Percentiles rank a stretch among this genome's conserved stretches.
Evolutionary conservation across 768 basidiomycete species (phyloP).

Genomic region (Lactarius hatsudake): DNA sequence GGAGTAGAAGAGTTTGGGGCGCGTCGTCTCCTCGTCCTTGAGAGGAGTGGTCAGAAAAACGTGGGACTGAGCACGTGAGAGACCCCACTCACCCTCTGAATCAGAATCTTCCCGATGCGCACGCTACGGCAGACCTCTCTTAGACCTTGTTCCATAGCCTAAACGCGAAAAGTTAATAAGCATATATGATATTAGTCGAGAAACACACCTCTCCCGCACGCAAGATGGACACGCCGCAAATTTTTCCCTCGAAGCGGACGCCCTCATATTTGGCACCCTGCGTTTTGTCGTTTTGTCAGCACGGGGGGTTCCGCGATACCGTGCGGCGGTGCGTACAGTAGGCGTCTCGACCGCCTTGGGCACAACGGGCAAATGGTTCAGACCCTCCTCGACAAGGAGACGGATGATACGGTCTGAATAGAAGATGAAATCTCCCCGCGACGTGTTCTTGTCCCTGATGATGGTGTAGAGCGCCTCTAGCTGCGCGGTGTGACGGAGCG

Average conservation of each 20-base stretch:
- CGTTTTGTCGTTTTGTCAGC: not conserved
- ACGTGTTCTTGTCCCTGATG: constrained; percentile 84
- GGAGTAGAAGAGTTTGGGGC: constrained; percentile 90
- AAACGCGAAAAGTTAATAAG: constrained; percentile 2
- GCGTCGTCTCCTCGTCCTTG: constrained; percentile 92
- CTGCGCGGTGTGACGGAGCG: constrained; percentile 86
- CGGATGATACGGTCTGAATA: constrained; percentile 92
- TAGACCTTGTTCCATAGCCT: constrained; percentile 98
- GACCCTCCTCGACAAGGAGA: constrained; percentile 75
- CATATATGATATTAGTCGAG: not conserved
- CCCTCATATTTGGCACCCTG: constrained; percentile 83
- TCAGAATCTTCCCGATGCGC: constrained; percentile 96
- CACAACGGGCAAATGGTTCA: constrained; percentile 84
- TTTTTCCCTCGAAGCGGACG: constrained; percentile 93
- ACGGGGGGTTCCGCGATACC: not conserved
- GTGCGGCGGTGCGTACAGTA: constrained; percentile 46
- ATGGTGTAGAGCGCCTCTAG: constrained; percentile 95
- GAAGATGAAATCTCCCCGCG: constrained; percentile 93
- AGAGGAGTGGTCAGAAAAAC: not conserved
- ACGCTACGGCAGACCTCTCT: constrained; percentile 93
- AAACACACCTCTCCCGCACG: constrained; percentile 80
- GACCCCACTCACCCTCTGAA: constrained; percentile 69
- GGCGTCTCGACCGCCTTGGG: constrained; percentile 77
- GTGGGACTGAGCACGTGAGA: constrained; percentile 1
- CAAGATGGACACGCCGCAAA: constrained; percentile 94